phyloP scores from a whole-genome alignment of 2,329 filamentous ascomycete genomes.

The Aspergillus ruber region DNA sequence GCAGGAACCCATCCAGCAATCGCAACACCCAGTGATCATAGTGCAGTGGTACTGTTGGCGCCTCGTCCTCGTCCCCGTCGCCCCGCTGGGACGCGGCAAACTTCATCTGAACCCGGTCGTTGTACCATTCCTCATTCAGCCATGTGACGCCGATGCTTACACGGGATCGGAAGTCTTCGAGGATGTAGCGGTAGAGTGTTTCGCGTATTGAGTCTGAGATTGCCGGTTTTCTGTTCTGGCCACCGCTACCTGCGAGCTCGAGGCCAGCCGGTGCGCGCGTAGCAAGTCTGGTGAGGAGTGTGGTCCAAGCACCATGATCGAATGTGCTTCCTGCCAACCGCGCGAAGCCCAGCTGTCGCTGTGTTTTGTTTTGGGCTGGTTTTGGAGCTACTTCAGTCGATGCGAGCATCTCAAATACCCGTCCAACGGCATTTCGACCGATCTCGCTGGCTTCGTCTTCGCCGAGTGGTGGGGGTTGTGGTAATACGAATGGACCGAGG shows the following conservation, averaged over 20 bases:
- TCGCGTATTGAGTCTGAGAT: slow-evolving; percentile 66
- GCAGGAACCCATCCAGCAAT: slow-evolving; percentile 81
- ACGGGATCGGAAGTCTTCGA: slow-evolving; percentile 84
- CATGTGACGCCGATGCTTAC: slow-evolving; percentile 88
- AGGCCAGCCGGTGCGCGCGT: slow-evolving; percentile 70
- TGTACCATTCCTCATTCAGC: slow-evolving; percentile 98
- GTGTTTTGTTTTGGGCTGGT: slow-evolving; percentile 43
- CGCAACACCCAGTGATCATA: slow-evolving; percentile 75
- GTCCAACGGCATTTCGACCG: slow-evolving; percentile 65
- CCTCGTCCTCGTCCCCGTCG: slow-evolving; percentile 43
- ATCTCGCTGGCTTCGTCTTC: slow-evolving; percentile 65
- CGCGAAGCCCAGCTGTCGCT: slow-evolving; percentile 66
- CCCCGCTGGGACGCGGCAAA: slow-evolving; percentile 37
- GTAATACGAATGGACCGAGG: slow-evolving; percentile 72
- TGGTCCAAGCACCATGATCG: slow-evolving; percentile 85
- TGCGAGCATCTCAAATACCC: slow-evolving; percentile 72
- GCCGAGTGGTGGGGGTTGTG: slow-evolving; percentile 67
- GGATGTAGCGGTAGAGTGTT: slow-evolving; percentile 72
- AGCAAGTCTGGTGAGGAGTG: slow-evolving; percentile 75
- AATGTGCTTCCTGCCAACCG: slow-evolving; percentile 77
- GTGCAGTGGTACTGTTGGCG: slow-evolving; percentile 39
- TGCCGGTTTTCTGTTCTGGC: slow-evolving; percentile 29
- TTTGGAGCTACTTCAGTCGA: slow-evolving; percentile 61
- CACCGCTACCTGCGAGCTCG: slow-evolving; percentile 40
- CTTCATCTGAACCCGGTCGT: slow-evolving; percentile 59